These are phyloP conservation scores for Russula earlei DNA, from an alignment of 768 basidiomycete species.

Conservation along the genomic window DNA sequence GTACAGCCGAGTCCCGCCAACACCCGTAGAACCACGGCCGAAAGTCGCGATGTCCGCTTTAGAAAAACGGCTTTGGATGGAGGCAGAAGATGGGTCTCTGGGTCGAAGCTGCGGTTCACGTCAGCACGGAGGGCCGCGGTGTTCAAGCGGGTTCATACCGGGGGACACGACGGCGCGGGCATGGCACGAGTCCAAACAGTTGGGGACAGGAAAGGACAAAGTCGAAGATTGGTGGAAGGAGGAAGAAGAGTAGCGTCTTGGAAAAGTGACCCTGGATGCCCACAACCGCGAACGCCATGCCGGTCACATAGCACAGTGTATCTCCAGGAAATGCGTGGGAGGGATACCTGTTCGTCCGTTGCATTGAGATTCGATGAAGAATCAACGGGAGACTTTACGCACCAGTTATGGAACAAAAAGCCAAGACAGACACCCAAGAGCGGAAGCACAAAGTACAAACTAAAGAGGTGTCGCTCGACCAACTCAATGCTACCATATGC, in stretches of 20 bases:
- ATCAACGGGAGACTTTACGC: slow-evolving; percentile 24
- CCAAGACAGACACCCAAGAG: slow-evolving; percentile 83
- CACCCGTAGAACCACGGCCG: slow-evolving; percentile 46
- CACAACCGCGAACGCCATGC: slow-evolving; percentile 98
- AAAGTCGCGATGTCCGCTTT: slow-evolving; percentile 44
- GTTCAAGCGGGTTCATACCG: slow-evolving; percentile 39
- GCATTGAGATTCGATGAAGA: neutral
- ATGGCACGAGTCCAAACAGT: slow-evolving; percentile 86
- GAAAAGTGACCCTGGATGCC: slow-evolving; percentile 97
- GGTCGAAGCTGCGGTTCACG: slow-evolving; percentile 50
- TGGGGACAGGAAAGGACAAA: slow-evolving; percentile 93
- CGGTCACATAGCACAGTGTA: slow-evolving; percentile 93
- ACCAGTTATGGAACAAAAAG: slow-evolving; percentile 97
- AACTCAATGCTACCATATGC: slow-evolving; percentile 77
- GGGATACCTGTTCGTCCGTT: slow-evolving; percentile 64
- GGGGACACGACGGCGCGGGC: slow-evolving; percentile 90
- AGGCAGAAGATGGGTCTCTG: slow-evolving; percentile 62
- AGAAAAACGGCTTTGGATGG: slow-evolving; percentile 63
- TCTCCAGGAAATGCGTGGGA: slow-evolving; percentile 93
- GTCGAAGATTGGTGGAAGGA: slow-evolving; percentile 97
- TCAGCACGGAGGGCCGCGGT: neutral
- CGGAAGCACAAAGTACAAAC: slow-evolving; percentile 94
- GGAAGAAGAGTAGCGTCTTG: slow-evolving; percentile 93
- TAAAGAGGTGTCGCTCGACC: slow-evolving; percentile 90
- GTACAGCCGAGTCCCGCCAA: slow-evolving; percentile 60